A percentile compares a stretch with the other conserved stretches of the same genome.
Evolutionary conservation across 768 basidiomycete genomes (phyloP).

Genomic region (Gelatoporia subvermispora): DNA sequence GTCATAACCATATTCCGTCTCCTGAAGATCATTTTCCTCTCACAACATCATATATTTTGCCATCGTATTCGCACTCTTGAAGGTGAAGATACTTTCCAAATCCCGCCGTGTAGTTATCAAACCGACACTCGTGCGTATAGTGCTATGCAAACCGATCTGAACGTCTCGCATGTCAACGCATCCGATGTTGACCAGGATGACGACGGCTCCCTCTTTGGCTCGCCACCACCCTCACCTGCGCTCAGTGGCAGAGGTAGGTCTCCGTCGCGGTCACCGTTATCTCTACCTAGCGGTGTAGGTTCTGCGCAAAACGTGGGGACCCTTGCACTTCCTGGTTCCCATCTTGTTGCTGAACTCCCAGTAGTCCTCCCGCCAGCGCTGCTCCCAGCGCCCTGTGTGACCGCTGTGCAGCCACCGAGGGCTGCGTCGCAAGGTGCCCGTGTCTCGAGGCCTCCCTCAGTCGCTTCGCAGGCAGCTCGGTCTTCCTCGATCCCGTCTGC

Average conservation of each 20-base stretch:
- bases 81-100: too few relatives aligned
- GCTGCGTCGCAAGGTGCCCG: not conserved
- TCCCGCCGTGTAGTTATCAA: too few relatives aligned
- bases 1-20: too few relatives aligned
- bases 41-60: too few relatives aligned
- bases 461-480: not conserved
- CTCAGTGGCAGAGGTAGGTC: slow-evolving; percentile 62
- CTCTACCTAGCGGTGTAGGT: slow-evolving; percentile 46
- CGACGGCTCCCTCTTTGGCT: slow-evolving; percentile 78
- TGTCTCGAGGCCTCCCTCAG: slow-evolving; percentile 22
- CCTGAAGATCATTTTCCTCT: too few relatives aligned
- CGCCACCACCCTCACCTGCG: slow-evolving; percentile 63
- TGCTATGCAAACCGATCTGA: slow-evolving; percentile 17
- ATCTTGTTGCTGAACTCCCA: slow-evolving; percentile 81
- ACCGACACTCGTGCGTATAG: slow-evolving; percentile 9
- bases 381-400: slow-evolving; percentile 29
- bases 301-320: slow-evolving; percentile 88
- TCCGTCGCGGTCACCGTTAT: slow-evolving; percentile 52
- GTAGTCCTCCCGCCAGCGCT: slow-evolving; percentile 67
- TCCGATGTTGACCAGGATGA: slow-evolving; percentile 28
- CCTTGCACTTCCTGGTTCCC: slow-evolving; percentile 98
- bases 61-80: too few relatives aligned
- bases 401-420: not conserved
- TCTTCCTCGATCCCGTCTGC: slow-evolving; percentile 5
- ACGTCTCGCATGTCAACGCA: slow-evolving; percentile 1